Evolutionary conservation across 2,329 filamentous ascomycete genomes (phyloP).

Genomic region (Xylaria sp.): DNA sequence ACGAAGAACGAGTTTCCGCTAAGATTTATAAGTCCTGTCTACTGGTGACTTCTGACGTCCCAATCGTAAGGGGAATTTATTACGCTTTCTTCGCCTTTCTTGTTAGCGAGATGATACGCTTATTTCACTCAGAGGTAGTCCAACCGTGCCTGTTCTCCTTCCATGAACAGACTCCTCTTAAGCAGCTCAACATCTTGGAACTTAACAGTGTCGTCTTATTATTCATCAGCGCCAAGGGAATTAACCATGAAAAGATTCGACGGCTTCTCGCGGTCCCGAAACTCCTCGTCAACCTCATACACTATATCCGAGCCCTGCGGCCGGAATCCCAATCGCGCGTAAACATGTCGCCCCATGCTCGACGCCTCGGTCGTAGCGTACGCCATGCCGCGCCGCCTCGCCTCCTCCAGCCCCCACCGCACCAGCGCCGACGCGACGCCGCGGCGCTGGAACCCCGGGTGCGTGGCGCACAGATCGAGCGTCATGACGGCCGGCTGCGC

Average conservation of each 20-base stretch:
- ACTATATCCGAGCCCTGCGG: slow-evolving; percentile 55
- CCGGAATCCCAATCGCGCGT: slow-evolving; percentile 59
- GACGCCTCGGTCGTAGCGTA: slow-evolving; percentile 61
- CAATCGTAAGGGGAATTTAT: not conserved
- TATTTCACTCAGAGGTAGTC: not conserved
- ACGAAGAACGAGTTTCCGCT: not conserved
- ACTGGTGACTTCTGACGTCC: not conserved
- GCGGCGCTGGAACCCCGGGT: slow-evolving; percentile 64
- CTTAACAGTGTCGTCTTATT: not conserved
- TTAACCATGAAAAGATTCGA: slow-evolving; percentile 62
- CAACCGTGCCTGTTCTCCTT: not conserved
- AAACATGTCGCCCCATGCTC: slow-evolving; percentile 59
- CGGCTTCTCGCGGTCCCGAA: slow-evolving; percentile 51
- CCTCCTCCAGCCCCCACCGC: slow-evolving; percentile 60
- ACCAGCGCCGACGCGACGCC: slow-evolving; percentile 60
- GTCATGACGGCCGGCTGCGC: slow-evolving; percentile 59
- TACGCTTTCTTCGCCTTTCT: not conserved
- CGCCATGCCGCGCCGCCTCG: slow-evolving; percentile 53
- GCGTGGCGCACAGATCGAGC: slow-evolving; percentile 63
- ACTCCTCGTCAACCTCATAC: slow-evolving; percentile 58
- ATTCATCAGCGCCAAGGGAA: slow-evolving; percentile 23
- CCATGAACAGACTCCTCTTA: not conserved
- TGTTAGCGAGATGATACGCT: not conserved
- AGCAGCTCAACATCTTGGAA: not conserved
- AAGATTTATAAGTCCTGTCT: not conserved